Evolutionary conservation across 805 yeast species (phyloP), one percentile per base, ranked within the genome.

Genomic region (Saccharomycopsis javanensis): DNA sequence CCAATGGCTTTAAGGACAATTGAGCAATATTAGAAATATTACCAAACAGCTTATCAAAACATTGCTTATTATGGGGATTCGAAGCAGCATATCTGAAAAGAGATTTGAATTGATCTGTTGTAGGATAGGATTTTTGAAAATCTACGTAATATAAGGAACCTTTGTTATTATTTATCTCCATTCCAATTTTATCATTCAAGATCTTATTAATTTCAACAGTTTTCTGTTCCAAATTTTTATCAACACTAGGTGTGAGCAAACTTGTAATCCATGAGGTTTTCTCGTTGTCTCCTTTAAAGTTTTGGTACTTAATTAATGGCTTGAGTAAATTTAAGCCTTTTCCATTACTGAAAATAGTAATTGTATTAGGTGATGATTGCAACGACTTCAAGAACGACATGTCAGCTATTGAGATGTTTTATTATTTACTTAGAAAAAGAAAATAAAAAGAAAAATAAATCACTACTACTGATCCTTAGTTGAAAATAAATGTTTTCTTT

Each of bases 311-410:
- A 53, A 55, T 60, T 27, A 60, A 37, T 4, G 42, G 16, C 51
- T 55, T 60, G 23, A 60, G 37, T 5, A 60, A 7, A 16, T 53
- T 55, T 6, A 52, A 30, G 15, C 58, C 55, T 8, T 46, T 55
- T 7, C 33, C 16, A 31, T 20, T 57, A 18, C 35, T 33, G 72
- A 71, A 72, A 33, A 72, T 57, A 30, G 75, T 72, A 56, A 72
- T 68, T 1, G 66, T 68, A 33, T 74, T 71, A 5, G 73, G 70
- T 4, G 66, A 57, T 11, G 60, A 54, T 60, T 71, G 74, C 7
- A 72, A 60, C 1, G 73, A 63, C 57, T 65, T 71, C 57, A 72
- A 65, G 68, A 71, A 67, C 5, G 75, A 71, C 75, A 72, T 72
- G 25, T 18, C 55, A 16, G 11, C 15, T 38, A 20, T 4, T 38